These are phyloP conservation scores for Penicillium argentinense DNA, from an alignment of 495 filamentous ascomycete species.

Conservation along the genomic window DNA sequence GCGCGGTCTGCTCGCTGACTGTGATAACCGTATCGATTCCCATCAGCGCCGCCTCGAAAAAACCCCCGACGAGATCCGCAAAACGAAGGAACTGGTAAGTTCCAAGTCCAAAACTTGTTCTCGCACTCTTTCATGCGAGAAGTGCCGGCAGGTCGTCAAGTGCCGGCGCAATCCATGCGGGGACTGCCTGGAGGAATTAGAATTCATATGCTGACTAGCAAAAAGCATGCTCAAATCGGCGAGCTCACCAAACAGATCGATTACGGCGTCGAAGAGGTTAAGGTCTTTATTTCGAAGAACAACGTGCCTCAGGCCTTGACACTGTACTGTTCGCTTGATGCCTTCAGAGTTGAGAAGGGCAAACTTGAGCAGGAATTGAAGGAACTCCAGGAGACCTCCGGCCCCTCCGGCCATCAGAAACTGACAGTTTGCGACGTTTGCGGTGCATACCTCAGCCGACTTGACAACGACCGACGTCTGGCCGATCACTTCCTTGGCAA, in stretches of 20 bases:
- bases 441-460: conserved; percentile 83
- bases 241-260: conserved; percentile 80
- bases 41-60: conserved; percentile 92
- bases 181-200: too few relatives aligned
- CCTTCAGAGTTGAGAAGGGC: too few relatives aligned
- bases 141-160: too few relatives aligned
- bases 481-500: conserved; percentile 99
- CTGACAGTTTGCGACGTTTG: conserved; percentile 98
- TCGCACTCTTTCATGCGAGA: too few relatives aligned
- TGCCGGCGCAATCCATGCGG: too few relatives aligned
- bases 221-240: conserved; percentile 62
- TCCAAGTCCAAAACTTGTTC: too few relatives aligned
- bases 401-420: conserved; percentile 93
- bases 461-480: conserved; percentile 91
- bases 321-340: too few relatives aligned
- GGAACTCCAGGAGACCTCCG: conserved; percentile 84
- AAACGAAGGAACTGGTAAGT: conserved; percentile 81
- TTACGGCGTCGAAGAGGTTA: conserved; percentile 81
- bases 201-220: too few relatives aligned
- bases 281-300: too few relatives aligned
- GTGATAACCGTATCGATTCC: conserved; percentile 88
- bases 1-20: conserved; percentile 93
- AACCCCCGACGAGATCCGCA: conserved; percentile 94
- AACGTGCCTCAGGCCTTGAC: too few relatives aligned
- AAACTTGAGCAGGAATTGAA: conserved; percentile 89